A percentile compares a stretch with the other conserved stretches of the same genome.
These are phyloP conservation scores for Quaeritorhiza haematococci DNA, from an alignment of 371 early-diverging fungal species.

Conservation along the genomic window DNA sequence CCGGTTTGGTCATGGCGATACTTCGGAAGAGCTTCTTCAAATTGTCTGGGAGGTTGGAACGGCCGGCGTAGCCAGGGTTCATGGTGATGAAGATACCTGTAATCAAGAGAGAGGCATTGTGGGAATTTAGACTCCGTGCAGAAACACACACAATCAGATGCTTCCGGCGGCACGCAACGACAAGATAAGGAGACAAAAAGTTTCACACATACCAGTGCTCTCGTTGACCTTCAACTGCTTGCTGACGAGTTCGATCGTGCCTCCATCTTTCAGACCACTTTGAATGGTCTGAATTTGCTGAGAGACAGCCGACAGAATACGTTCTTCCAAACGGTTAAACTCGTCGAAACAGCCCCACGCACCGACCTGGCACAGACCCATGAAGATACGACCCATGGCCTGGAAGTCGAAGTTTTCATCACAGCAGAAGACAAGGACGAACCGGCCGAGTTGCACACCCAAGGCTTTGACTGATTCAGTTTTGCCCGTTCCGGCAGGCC, in stretches of 20 bases:
- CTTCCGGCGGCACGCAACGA: slow-evolving; percentile 10
- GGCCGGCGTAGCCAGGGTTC: slow-evolving; percentile 99
- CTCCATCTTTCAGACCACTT: slow-evolving; percentile 74
- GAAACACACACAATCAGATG: not conserved
- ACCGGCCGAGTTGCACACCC: slow-evolving; percentile 91
- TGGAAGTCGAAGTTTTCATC: slow-evolving; percentile 99
- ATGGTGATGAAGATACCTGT: slow-evolving; percentile 96
- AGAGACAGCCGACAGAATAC: slow-evolving; percentile 95
- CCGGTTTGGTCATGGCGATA: slow-evolving; percentile 98
- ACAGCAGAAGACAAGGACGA: slow-evolving; percentile 98
- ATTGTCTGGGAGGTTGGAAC: slow-evolving; percentile 97
- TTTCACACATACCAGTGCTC: slow-evolving; percentile 59
- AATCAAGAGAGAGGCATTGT: not conserved
- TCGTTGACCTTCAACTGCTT: slow-evolving; percentile 78
- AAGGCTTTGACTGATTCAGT: slow-evolving; percentile 98
- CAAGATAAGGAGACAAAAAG: slow-evolving; percentile 1
- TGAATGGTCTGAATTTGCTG: slow-evolving; percentile 99
- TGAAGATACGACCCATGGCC: slow-evolving; percentile 98
- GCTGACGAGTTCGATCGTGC: slow-evolving; percentile 88
- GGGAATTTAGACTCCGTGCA: not conserved
- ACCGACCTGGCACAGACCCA: slow-evolving; percentile 95
- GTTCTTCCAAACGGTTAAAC: slow-evolving; percentile 97
- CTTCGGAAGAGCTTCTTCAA: slow-evolving; percentile 97
- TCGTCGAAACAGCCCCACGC: slow-evolving; percentile 99
- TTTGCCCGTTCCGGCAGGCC: slow-evolving; percentile 97